phyloP scores from a whole-genome alignment of 768 basidiomycete genomes.

The Lentinula edodes region DNA sequence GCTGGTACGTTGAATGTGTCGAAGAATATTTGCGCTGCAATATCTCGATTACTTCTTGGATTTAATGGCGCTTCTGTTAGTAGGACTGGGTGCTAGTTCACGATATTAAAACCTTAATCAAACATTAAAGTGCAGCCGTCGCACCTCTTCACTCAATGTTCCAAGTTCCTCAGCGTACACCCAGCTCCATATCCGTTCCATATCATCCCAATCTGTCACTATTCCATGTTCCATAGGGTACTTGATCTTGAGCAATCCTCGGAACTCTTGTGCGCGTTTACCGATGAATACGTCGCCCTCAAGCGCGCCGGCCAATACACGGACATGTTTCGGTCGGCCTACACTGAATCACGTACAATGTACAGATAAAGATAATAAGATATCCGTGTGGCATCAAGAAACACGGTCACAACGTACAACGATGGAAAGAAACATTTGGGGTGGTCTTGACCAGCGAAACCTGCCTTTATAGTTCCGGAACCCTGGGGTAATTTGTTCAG shows the following conservation, averaged over 20 bases:
- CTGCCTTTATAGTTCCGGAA: constrained; percentile 97
- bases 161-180: constrained; percentile 95
- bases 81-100: constrained; percentile 85
- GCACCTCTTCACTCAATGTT: constrained; percentile 93
- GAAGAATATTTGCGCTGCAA: constrained; percentile 98
- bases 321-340: constrained; percentile 94
- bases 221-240: constrained; percentile 99
- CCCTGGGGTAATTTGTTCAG: constrained; percentile 52
- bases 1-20: constrained; percentile 99
- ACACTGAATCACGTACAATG: constrained; percentile 46
- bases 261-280: constrained; percentile 88
- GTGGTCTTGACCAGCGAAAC: constrained; percentile 98
- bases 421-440: constrained; percentile 99
- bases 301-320: constrained; percentile 95
- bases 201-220: constrained; percentile 99
- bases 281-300: constrained; percentile 98
- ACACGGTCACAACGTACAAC: constrained; percentile 63
- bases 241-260: constrained; percentile 94
- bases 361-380: constrained; percentile 9
- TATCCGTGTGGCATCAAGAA: constrained; percentile 17
- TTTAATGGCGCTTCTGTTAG: constrained; percentile 97
- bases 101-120: constrained; percentile 5
- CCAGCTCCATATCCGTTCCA: constrained; percentile 99
- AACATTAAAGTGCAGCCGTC: constrained; percentile 8
- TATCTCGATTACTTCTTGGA: constrained; percentile 92